Percentiles rank a stretch among this genome's conserved stretches.
Evolutionary conservation across 148 eudicot genomes (phyloP).

Genomic region (Persicaria tinctoria): DNA sequence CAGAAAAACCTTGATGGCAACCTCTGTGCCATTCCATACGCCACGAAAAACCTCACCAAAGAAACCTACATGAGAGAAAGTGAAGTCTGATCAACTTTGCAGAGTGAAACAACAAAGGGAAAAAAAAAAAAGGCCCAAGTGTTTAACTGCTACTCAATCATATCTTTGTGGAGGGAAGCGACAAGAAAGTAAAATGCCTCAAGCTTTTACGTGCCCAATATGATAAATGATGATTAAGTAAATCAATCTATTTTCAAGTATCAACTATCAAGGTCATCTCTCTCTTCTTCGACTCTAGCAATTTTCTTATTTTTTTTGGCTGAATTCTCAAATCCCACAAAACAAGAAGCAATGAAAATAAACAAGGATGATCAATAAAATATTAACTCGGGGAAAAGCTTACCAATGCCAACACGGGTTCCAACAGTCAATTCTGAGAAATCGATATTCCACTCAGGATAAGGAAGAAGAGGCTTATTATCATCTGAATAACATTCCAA

Average conservation of each 20-base stretch:
- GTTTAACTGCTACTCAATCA: not conserved
- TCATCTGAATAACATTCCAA: conserved; percentile 61
- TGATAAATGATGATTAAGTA: not conserved
- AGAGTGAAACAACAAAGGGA: not conserved
- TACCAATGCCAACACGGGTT: conserved; percentile 99
- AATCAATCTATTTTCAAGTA: not conserved
- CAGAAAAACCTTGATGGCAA: conserved; percentile 90
- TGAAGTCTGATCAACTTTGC: not conserved
- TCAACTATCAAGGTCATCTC: not conserved
- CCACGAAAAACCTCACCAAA: conserved; percentile 99
- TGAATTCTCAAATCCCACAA: not conserved
- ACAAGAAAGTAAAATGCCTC: too few relatives aligned
- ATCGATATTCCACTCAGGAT: conserved; percentile 92
- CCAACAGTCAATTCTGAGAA: conserved; percentile 86
- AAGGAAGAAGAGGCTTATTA: conserved; percentile 74
- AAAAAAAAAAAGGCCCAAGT: not conserved
- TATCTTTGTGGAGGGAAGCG: not conserved
- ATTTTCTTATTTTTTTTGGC: too few relatives aligned
- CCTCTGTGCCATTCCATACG: conserved; percentile 94
- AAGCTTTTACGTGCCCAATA: not conserved
- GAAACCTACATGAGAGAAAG: conserved; percentile 44
- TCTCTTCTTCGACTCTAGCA: not conserved
- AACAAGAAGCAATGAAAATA: not conserved
- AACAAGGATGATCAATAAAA: not conserved
- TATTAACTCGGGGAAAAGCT: conserved; percentile 14